Evolutionary conservation across 306 rosid species (phyloP).

Genomic region (Dalbergia oliveri): DNA sequence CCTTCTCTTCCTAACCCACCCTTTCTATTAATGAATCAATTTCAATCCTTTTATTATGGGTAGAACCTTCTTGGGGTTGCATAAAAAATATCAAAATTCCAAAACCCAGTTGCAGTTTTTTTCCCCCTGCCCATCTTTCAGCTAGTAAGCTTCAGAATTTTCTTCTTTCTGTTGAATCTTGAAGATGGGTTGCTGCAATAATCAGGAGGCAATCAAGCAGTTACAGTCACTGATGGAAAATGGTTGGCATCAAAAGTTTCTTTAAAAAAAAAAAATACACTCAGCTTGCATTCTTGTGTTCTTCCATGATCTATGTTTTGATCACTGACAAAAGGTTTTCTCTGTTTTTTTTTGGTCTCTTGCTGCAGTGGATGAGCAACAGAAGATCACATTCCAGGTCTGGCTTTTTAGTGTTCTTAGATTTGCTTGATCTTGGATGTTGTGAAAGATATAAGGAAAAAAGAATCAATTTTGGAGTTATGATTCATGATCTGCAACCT

Average conservation of each 20-base stretch:
- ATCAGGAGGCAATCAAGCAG: constrained; percentile 84
- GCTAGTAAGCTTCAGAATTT: background rate
- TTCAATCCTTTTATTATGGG: background rate
- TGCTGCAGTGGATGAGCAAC: constrained; percentile 72
- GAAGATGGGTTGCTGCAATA: constrained; percentile 63
- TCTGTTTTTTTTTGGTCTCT: background rate
- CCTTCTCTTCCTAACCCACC: constrained; percentile 33
- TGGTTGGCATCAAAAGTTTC: constrained; percentile 42
- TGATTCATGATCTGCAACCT: background rate
- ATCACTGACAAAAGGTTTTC: background rate
- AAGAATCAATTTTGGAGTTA: too few relatives aligned
- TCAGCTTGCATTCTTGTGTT: constrained; percentile 29
- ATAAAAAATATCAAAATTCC: background rate
- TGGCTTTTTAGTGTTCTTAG: constrained; percentile 20
- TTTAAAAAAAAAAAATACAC: constrained; percentile 15
- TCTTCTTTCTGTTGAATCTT: background rate
- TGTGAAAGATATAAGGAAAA: background rate
- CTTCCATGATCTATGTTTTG: constrained; percentile 44
- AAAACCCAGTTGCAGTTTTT: constrained; percentile 47
- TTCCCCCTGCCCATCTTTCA: background rate
- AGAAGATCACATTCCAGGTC: constrained; percentile 82
- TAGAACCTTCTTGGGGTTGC: background rate
- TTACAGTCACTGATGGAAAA: constrained; percentile 71
- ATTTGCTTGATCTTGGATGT: background rate
- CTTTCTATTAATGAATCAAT: constrained; percentile 20